These are phyloP conservation scores for Blastocrithidia nonstop DNA, from an alignment of 208 protist species.

Conservation along the genomic window DNA sequence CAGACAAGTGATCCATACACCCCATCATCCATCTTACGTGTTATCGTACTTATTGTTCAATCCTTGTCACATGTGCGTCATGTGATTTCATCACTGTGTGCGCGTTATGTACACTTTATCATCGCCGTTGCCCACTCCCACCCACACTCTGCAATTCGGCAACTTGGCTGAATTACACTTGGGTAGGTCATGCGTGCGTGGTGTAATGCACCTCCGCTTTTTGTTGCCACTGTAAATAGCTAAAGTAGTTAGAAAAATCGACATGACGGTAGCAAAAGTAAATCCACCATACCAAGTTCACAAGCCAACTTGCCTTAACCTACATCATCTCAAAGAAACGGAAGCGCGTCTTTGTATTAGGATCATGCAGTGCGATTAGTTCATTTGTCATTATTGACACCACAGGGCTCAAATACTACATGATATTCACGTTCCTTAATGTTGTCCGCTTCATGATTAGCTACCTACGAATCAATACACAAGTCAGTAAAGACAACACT, in stretches of 20 bases:
- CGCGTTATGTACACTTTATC: conserved; percentile 14
- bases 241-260: conserved; percentile 4
- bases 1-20: conserved; percentile 41
- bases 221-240: conserved; percentile 8
- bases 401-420: no score
- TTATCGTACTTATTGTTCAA: conserved; percentile 19
- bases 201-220: conserved; percentile 11
- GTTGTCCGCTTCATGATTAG: no score
- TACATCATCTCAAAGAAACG: no score
- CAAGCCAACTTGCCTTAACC: no score
- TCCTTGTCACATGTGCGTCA: conserved; percentile 16
- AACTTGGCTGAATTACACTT: conserved; percentile 11
- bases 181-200: conserved; percentile 21
- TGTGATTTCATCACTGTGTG: conserved; percentile 9
- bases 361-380: no score
- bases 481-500: no score
- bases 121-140: conserved; percentile 11
- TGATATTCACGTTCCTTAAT: no score
- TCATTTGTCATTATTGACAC: no score
- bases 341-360: no score
- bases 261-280: conserved; percentile 1
- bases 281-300: no score
- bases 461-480: no score
- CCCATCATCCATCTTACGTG: conserved; percentile 20
- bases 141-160: conserved; percentile 10